Evolutionary conservation across 2,329 filamentous ascomycete genomes (phyloP).

Genomic region (Alternaria sp.): DNA sequence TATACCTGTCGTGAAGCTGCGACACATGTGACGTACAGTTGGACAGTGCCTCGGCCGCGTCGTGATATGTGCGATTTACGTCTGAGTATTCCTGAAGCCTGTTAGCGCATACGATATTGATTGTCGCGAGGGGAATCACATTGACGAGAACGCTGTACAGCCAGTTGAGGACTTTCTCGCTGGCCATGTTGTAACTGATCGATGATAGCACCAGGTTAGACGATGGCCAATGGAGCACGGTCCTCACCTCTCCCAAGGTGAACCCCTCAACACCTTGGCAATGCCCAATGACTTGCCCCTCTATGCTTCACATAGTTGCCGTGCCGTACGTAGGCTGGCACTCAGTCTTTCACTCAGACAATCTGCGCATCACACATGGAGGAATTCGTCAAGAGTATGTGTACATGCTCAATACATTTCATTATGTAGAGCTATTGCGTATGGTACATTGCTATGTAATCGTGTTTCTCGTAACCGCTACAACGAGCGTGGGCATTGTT

Average conservation of each 20-base stretch:
- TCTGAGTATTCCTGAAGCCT: conserved; percentile 81
- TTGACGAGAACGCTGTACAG: conserved; percentile 84
- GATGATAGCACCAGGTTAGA: conserved; percentile 47
- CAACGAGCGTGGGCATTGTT: conserved; percentile 32
- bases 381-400: not conserved
- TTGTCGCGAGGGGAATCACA: conserved; percentile 19
- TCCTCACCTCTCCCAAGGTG: conserved; percentile 2
- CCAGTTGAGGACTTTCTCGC: conserved; percentile 92
- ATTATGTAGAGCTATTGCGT: conserved; percentile 10
- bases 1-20: not conserved
- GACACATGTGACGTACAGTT: conserved; percentile 66
- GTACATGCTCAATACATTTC: conserved; percentile 7
- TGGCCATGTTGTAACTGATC: conserved; percentile 63
- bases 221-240: not conserved
- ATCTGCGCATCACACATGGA: not conserved
- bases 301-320: not conserved
- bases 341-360: not conserved
- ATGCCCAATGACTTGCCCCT: not conserved
- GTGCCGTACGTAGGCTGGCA: not conserved
- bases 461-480: conserved; percentile 28
- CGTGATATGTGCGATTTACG: conserved; percentile 89
- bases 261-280: conserved; percentile 31
- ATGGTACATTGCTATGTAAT: conserved; percentile 26
- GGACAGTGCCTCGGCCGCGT: conserved; percentile 82
- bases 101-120: not conserved